Conservation (phyloP, 257 asterid species). For the Gardenia jasminoides region DNA sequence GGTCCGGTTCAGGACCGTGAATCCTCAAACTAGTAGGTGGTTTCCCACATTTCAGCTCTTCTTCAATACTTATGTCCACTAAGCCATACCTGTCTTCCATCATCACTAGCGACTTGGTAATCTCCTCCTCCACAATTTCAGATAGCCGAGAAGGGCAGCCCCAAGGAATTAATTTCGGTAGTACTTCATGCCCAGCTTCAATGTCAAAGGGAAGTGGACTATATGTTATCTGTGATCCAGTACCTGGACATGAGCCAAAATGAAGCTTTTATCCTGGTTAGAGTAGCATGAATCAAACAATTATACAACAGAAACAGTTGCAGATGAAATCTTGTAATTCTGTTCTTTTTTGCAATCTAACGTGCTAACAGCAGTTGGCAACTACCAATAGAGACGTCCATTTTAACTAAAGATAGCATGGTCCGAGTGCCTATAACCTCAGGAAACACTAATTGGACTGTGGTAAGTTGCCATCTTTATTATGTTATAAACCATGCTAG, state of each 20-base stretch:
- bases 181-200: constrained; percentile 74
- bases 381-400: not conserved
- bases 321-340: not conserved
- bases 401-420: not conserved
- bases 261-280: not conserved
- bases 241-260: constrained; percentile 39
- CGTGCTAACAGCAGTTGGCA: not conserved
- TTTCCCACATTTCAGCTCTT: constrained; percentile 25
- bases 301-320: not conserved
- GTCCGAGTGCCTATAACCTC: not conserved
- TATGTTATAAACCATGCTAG: not conserved
- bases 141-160: constrained; percentile 70
- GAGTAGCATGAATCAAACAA: not conserved
- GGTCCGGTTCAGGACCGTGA: constrained; percentile 32
- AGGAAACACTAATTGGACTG: not conserved
- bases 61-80: constrained; percentile 33
- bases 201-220: constrained; percentile 71
- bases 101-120: constrained; percentile 51
- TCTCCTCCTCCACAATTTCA: constrained; percentile 76
- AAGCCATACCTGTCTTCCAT: constrained; percentile 44
- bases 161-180: constrained; percentile 68
- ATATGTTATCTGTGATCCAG: constrained; percentile 33
- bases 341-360: not conserved
- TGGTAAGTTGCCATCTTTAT: not conserved
- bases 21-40: constrained; percentile 18